Evolutionary conservation across 2,329 filamentous ascomycete species (phyloP), one percentile per base, ranked within the genome.

Genomic region (Aspergillus quadrilineatus): DNA sequence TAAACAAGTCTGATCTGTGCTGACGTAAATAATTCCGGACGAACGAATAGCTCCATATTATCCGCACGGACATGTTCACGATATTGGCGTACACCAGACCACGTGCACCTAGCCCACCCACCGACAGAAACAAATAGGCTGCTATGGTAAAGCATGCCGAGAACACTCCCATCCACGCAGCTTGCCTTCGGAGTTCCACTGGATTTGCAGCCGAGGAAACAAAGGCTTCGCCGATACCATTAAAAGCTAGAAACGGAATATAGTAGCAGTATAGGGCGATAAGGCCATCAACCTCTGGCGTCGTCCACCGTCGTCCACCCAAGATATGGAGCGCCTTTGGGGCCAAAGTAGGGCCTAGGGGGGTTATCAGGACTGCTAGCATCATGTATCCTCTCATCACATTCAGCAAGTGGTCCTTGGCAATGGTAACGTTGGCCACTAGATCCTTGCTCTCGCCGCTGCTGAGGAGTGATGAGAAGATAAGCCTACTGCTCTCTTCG

Each of bases 171-270:
- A 99, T 97, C 86, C 87, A 94, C 4, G 85, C 71, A 0, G 89
- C 90, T 72, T 99, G 94, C 4, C 71, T 74, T 60, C 90, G 85
- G 3, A 99, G 83, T 63, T 97, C 83, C 4, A 80, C 74, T 60
- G 90, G 83, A 0, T 84, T 87, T 0, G 93, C 92, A 1, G 95
- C 90, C 2, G 90, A 91, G 0, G 92, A 88, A 14, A 97, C 92
- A 66, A 99, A 97, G 0, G 92, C 90, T 75, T 99, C 94, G 1
- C 89, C 85, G 22, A 97, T 85, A 50, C 94, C 94, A 68, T 99
- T 99, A 65, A 96, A 77, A 3, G 93, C 94, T 4, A 97, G 82
- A 28, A 97, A 85, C 0, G 94, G 94, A 57, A 99, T 90, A 76
- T 96, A 97, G 73, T 91, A 92, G 76, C 90, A 92, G 74, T 97